A percentile compares a stretch with the other conserved stretches of the same genome.
Conservation (phyloP, 2,329 filamentous ascomycete genomes). For the Claviceps cyperi region DNA sequence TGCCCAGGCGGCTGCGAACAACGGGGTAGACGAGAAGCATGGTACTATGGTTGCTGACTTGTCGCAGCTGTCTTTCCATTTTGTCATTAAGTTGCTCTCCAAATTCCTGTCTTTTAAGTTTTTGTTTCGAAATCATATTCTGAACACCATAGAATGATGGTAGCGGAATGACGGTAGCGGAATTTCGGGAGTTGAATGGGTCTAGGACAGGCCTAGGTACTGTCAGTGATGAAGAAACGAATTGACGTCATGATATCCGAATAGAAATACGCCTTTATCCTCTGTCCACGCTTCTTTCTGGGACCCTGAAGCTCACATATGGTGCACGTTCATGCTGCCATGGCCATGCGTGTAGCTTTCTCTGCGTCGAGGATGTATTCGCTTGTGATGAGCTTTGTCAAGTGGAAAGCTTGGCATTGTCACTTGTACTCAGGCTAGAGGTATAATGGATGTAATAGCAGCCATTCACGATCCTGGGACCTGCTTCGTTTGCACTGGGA, state of each 20-base stretch:
- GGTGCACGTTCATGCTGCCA: too few species aligned
- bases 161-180: not conserved
- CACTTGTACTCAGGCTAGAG: too few species aligned
- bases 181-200: not conserved
- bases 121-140: not conserved
- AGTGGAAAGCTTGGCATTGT: too few species aligned
- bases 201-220: not conserved
- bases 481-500: too few species aligned
- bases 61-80: not conserved
- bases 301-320: too few species aligned
- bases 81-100: not conserved
- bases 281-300: too few species aligned
- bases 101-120: not conserved
- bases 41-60: not conserved
- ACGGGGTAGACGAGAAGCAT: not conserved
- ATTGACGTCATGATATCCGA: not conserved
- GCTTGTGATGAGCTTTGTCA: too few species aligned
- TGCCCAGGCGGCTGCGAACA: not conserved
- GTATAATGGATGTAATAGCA: too few species aligned
- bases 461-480: too few species aligned
- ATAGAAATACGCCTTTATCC: not conserved
- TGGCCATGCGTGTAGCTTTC: too few species aligned
- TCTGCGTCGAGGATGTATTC: too few species aligned
- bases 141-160: not conserved
- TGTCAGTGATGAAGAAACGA: not conserved